Evolutionary conservation across 352 stramenopile species (phyloP), one percentile per base, ranked within the genome.

Genomic region (Pythium periplocum): DNA sequence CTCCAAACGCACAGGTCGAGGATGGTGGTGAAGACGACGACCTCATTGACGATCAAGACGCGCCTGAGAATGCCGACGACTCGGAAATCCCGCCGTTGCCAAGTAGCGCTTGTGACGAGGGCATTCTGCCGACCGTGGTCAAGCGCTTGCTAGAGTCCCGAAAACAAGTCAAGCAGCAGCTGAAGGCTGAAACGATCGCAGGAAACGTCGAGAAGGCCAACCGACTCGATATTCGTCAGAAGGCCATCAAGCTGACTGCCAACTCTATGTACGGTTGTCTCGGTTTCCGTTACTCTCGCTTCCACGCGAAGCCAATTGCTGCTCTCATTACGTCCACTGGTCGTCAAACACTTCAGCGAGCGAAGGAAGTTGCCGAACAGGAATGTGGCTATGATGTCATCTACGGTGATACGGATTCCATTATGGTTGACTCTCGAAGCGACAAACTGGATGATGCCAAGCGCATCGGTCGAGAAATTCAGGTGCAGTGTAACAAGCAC

Each of bases 231-330:
- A 99, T 99, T 82, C 94, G 96, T 45, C 98, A 99, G 66, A 98
- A 98, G 73, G 98, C 98, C 11, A 94, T 99, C 45, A 99, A 99
- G 66, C 75, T 99, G 40, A 99, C 96, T 12, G 98, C 98, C 53
- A 99, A 99, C 86, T 99, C 96, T 4, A 99, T 99, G 98, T 99
- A 99, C 64, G 98, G 98, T 54, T 99, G 98, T 72, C 83, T 99
- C 26, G 98, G 97, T 51, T 99, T 99, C 70, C 96, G 91, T 9
- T 93, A 97, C 66, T 99, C 95, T 41, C 90, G 97, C 2, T 99
- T 99, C 67, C 99, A 98, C 65, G 97, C 97, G 17, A 97, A 98
- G 63, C 96, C 96, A 11, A 99, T 99, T 61, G 98, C 98, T 45
- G 96, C 97, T 10, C 75, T 99, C n/a, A 97, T 99, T 56, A 99